Percentiles rank a stretch among this genome's conserved stretches.
Conservation (phyloP, 2,329 filamentous ascomycete species). For the Aspergillus pseudotamarii region DNA sequence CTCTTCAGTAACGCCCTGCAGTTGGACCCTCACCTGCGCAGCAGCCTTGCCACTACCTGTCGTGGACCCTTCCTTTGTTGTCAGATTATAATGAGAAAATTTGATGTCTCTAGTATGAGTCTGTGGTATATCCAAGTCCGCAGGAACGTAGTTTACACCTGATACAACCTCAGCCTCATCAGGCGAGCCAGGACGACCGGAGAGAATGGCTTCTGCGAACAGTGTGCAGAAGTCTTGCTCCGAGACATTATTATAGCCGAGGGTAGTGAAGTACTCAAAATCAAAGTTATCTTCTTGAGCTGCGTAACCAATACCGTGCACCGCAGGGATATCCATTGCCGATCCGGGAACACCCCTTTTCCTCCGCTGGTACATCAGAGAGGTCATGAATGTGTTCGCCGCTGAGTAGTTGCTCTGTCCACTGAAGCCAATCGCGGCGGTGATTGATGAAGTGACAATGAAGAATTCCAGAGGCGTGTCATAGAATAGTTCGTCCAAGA, state of each 20-base stretch:
- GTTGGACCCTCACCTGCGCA: not conserved
- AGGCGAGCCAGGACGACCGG: not conserved
- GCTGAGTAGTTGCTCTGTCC: constrained; percentile 17
- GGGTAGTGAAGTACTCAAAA: not conserved
- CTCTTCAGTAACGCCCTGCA: not conserved
- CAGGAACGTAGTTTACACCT: not conserved
- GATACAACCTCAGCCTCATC: not conserved
- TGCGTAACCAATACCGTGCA: constrained; percentile 9
- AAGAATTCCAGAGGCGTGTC: constrained; percentile 16
- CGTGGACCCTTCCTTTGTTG: not conserved
- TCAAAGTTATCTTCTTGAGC: not conserved
- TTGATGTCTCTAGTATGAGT: not conserved
- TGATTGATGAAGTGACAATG: constrained; percentile 12
- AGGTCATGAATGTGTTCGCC: constrained; percentile 11
- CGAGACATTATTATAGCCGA: not conserved
- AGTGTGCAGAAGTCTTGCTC: constrained; percentile 9
- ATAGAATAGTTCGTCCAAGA: constrained; percentile 14
- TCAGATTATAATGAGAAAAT: not conserved
- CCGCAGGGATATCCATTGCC: constrained; percentile 7
- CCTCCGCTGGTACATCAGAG: constrained; percentile 1
- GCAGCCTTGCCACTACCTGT: not conserved
- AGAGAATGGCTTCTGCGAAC: constrained; percentile 14
- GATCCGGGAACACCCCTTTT: constrained; percentile 6
- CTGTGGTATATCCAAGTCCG: not conserved
- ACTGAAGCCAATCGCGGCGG: constrained; percentile 7